A percentile compares a stretch with the other conserved stretches of the same genome.
phyloP scores from a whole-genome alignment of 805 yeast species.

The Kuraishia borneana region DNA sequence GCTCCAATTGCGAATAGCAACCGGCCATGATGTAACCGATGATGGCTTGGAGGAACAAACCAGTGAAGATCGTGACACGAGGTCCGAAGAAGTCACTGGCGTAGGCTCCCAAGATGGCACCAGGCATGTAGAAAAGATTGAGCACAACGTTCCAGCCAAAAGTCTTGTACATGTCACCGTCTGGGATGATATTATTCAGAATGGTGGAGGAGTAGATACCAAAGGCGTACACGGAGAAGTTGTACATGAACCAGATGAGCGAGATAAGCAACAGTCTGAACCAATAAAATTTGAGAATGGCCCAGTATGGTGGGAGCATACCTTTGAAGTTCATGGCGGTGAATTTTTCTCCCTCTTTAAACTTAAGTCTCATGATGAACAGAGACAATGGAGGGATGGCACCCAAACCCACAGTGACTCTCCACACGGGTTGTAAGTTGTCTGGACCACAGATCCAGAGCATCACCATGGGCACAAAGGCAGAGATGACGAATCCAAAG shows the following conservation, averaged over 20 bases:
- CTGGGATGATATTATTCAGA: constrained; percentile 44
- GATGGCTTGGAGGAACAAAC: constrained; percentile 63
- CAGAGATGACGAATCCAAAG: constrained; percentile 68
- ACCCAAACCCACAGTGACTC: constrained; percentile 83
- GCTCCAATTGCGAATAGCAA: constrained; percentile 38
- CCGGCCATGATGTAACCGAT: constrained; percentile 83
- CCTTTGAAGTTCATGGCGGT: constrained; percentile 58
- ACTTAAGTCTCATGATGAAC: constrained; percentile 66
- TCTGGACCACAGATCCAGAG: constrained; percentile 69
- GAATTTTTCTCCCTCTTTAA: constrained; percentile 65
- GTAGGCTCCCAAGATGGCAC: constrained; percentile 79
- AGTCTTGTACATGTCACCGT: constrained; percentile 52
- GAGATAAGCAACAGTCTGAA: constrained; percentile 62
- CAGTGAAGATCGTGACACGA: constrained; percentile 59
- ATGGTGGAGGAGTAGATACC: constrained; percentile 76
- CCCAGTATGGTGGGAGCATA: constrained; percentile 52
- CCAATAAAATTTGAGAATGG: constrained; percentile 74
- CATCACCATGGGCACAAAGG: constrained; percentile 80
- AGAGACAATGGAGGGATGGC: constrained; percentile 77
- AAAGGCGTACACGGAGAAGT: constrained; percentile 79
- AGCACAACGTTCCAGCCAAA: constrained; percentile 92
- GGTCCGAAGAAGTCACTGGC: constrained; percentile 89
- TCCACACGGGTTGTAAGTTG: constrained; percentile 80
- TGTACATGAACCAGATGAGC: constrained; percentile 84
- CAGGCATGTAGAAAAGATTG: constrained; percentile 83